Evolutionary conservation across 768 basidiomycete species (phyloP).

Genomic region (Pseudohyphozyma bogoriensis): DNA sequence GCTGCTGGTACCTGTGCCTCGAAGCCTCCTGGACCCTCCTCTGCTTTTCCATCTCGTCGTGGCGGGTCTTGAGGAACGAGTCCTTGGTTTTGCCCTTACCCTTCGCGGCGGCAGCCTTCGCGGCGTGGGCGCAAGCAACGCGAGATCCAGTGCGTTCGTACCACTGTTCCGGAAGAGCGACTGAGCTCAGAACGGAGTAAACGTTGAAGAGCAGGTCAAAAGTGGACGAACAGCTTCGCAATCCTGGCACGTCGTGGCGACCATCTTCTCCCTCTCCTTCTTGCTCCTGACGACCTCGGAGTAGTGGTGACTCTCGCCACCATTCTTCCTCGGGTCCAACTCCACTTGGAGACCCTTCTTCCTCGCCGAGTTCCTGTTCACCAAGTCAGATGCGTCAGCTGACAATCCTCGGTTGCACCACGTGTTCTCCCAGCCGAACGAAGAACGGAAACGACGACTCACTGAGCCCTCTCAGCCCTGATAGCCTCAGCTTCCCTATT

Average conservation of each 20-base stretch:
- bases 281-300: conserved; percentile 65
- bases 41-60: conserved; percentile 65
- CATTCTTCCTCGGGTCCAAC: conserved; percentile 57
- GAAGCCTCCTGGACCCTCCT: conserved; percentile 37
- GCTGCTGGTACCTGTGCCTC: conserved; percentile 5
- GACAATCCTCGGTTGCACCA: background rate
- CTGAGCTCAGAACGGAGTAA: background rate
- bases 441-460: background rate
- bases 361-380: too few species aligned
- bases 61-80: conserved; percentile 43
- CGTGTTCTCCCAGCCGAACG: too few species aligned
- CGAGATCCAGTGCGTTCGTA: conserved; percentile 1
- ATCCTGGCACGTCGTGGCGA: conserved; percentile 70
- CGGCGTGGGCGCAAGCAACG: background rate
- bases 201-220: background rate
- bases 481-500: background rate
- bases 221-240: conserved; percentile 57
- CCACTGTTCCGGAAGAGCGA: background rate
- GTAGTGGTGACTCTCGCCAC: conserved; percentile 56
- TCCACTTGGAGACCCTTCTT: conserved; percentile 45
- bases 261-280: conserved; percentile 54
- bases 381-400: background rate
- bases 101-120: background rate
- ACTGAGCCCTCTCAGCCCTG: background rate
- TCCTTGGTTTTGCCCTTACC: background rate